Percentiles rank a stretch among this genome's conserved stretches.
These are phyloP conservation scores for Sugiyamaella chiloensis DNA, from an alignment of 805 yeast species.

Conservation along the genomic window DNA sequence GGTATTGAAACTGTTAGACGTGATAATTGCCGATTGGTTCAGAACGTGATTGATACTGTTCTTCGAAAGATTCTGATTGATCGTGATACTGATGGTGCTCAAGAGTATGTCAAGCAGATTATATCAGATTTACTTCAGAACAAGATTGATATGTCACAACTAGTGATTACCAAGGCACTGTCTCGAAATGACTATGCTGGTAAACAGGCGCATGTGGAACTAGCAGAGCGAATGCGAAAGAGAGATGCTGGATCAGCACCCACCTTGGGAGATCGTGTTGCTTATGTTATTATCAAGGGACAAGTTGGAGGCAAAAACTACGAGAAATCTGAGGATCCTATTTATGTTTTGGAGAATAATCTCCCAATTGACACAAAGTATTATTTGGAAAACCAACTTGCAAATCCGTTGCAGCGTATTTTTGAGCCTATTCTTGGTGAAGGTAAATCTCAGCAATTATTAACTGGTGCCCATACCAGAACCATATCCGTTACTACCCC, in stretches of 20 bases:
- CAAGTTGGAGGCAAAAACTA: slow-evolving; percentile 80
- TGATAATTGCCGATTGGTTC: slow-evolving; percentile 94
- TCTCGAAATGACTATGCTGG: slow-evolving; percentile 89
- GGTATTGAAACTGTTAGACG: slow-evolving; percentile 98
- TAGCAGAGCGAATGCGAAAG: slow-evolving; percentile 92
- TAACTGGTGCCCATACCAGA: slow-evolving; percentile 82
- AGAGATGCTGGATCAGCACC: slow-evolving; percentile 99
- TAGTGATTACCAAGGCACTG: slow-evolving; percentile 90
- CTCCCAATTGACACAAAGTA: slow-evolving; percentile 92
- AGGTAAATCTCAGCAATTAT: slow-evolving; percentile 67
- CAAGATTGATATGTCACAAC: slow-evolving; percentile 84
- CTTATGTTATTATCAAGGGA: slow-evolving; percentile 85
- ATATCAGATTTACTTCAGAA: slow-evolving; percentile 90
- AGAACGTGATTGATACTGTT: slow-evolving; percentile 89
- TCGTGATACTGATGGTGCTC: slow-evolving; percentile 81
- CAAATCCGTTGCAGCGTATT: slow-evolving; percentile 89
- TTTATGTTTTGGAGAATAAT: slow-evolving; percentile 86
- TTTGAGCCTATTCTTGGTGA: slow-evolving; percentile 95
- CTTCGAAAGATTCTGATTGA: slow-evolving; percentile 81
- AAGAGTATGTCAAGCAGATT: slow-evolving; percentile 76
- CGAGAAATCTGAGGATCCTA: slow-evolving; percentile 95
- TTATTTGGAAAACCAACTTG: slow-evolving; percentile 85
- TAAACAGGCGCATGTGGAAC: slow-evolving; percentile 95
- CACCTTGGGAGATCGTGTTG: slow-evolving; percentile 94
- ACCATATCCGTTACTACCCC: slow-evolving; percentile 67